Evolutionary conservation across 345 rosid genomes (phyloP), one percentile per base, ranked within the genome.

Genomic region (Rhodamnia rubescens): DNA sequence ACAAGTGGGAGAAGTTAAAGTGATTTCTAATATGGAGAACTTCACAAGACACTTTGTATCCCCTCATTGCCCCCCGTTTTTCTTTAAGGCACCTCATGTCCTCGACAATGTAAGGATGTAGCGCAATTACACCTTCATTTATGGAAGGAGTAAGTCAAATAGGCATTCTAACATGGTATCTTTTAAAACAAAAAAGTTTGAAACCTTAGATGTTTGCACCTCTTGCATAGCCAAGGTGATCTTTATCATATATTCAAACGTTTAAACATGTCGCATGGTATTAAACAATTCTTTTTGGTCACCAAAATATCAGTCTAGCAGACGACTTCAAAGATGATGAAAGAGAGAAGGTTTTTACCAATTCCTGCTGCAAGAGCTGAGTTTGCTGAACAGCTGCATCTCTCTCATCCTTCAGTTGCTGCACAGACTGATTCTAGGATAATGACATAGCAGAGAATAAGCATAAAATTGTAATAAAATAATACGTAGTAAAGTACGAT

Each of bases 331-430:
- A 84, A 18, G 27, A 84, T 7, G 47, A 55, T 27, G 32, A 11
- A 6, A 74, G 53, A 53, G 40, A 54, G 81, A 81, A 36, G 20
- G 51, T 8, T 49, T 89, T 88, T 59, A 95, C 99, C 98, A 97
- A 85, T 83, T 97, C 99, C 36, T 91, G 95, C 91, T 92, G 98
- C 91, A 97, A 92, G 82, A 90, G 96, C 84, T 91, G 93, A 83
- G 96, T 92, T 88, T 91, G 95, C 87, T 91, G 93, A 82, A 93
- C 87, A 83, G 96, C 98, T 81, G 91, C 89, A 87, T 97, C 98
- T 88, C 94, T 91, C 91, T 95, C 99, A 22, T 94, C 96, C 92
- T 91, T 96, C 89, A 94, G 90, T 75, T 86, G 92, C 88, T 93
- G 95, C 82, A 96, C 53, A 54, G 94, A 88, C 98, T 93, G 93